A percentile compares a stretch with the other conserved stretches of the same genome.
Evolutionary conservation across 2,329 filamentous ascomycete genomes (phyloP).

Genomic region (Neophaeococcomyces aloes): DNA sequence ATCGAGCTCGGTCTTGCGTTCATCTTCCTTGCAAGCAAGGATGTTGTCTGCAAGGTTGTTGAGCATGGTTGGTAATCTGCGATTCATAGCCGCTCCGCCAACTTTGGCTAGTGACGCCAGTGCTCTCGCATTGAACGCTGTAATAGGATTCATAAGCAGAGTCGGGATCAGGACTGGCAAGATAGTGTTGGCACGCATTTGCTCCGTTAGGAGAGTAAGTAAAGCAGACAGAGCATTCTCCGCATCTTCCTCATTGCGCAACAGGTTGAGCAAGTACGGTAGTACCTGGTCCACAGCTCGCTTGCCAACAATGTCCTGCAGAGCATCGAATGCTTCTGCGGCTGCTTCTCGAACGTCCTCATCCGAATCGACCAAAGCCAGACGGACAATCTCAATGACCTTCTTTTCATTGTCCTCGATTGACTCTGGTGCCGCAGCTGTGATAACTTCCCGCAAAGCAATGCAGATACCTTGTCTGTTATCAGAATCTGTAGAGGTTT

Average conservation of each 20-base stretch:
- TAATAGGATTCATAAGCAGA: conserved; percentile 78
- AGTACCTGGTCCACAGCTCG: conserved; percentile 89
- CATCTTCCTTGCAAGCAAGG: conserved; percentile 62
- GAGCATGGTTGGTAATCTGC: conserved; percentile 77
- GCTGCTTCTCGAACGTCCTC: conserved; percentile 87
- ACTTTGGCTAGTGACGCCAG: conserved; percentile 88
- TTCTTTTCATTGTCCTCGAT: conserved; percentile 92
- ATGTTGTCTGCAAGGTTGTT: conserved; percentile 93
- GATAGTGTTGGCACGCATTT: conserved; percentile 89
- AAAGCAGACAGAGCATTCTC: conserved; percentile 88
- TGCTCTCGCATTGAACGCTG: conserved; percentile 87
- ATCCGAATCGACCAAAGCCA: conserved; percentile 81
- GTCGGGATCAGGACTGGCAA: conserved; percentile 92
- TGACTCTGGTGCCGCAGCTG: conserved; percentile 75
- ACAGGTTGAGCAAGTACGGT: conserved; percentile 79
- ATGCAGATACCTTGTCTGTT: conserved; percentile 96
- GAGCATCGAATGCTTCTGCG: conserved; percentile 89
- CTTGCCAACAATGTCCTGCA: conserved; percentile 91
- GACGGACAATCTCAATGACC: conserved; percentile 85
- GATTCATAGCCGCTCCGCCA: conserved; percentile 79
- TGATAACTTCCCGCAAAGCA: conserved; percentile 84
- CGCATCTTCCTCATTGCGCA: conserved; percentile 75
- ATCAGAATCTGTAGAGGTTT: conserved; percentile 79
- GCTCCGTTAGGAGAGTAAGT: conserved; percentile 85
- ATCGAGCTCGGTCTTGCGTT: conserved; percentile 61